Percentiles rank a stretch among this genome's conserved stretches.
These are phyloP conservation scores for Tylopilus felleus DNA, from an alignment of 768 basidiomycete species.

Conservation along the genomic window DNA sequence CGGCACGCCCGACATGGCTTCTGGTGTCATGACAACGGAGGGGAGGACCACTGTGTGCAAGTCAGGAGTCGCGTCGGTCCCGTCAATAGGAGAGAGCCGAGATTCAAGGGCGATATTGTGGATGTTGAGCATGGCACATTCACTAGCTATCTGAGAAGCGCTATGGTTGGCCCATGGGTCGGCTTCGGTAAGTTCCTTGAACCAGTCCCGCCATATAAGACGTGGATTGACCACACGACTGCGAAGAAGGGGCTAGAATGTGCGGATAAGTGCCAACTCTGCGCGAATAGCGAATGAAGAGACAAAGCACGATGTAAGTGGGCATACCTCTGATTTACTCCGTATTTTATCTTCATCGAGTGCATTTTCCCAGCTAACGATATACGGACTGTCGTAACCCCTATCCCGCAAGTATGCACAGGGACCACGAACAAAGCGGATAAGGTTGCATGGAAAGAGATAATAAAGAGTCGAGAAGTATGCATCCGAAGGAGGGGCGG, in stretches of 20 bases:
- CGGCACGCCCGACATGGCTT: conserved; percentile 23
- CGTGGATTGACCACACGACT: conserved; percentile 72
- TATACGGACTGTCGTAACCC: conserved; percentile 54
- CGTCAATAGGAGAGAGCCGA: conserved; percentile 14
- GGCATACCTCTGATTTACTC: conserved; percentile 64
- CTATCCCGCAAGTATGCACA: conserved; percentile 56
- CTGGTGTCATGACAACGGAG: conserved; percentile 13
- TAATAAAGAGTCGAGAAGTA: conserved; percentile 85
- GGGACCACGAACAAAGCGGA: conserved; percentile 75
- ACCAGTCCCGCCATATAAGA: conserved; percentile 63
- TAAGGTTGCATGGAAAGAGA: conserved; percentile 85
- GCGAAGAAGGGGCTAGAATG: conserved; percentile 58
- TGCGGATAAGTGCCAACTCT: conserved; percentile 1
- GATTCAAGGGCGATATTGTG: conserved; percentile 53
- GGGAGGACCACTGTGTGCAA: conserved; percentile 1
- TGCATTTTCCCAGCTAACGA: conserved; percentile 66
- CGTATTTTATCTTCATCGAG: conserved; percentile 69
- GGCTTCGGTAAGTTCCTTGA: conserved; percentile 57
- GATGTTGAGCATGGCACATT: conserved; percentile 66
- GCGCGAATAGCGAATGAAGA: background rate
- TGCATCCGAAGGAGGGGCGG: conserved; percentile 56
- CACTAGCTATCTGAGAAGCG: conserved; percentile 59
- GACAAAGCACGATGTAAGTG: background rate
- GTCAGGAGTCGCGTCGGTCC: conserved; percentile 1
- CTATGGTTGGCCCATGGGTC: conserved; percentile 68